phyloP scores from a whole-genome alignment of 495 filamentous ascomycete genomes.

The Cladorrhinum samala region DNA sequence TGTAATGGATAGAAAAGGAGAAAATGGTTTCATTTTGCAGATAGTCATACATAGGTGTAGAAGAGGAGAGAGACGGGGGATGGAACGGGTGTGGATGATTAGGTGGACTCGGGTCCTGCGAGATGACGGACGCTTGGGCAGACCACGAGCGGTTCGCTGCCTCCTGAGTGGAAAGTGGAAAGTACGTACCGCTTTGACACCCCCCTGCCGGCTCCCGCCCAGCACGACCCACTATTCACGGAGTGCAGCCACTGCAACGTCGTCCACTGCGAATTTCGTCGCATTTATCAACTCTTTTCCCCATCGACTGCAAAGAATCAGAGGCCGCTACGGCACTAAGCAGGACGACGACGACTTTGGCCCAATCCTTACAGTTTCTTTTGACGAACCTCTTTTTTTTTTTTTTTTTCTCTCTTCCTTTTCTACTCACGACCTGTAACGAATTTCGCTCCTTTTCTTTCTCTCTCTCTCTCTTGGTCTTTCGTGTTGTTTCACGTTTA shows the following conservation, averaged over 20 bases:
- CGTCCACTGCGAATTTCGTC: background rate
- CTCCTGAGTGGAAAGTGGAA: too few species aligned
- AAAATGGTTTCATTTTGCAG: too few species aligned
- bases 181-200: too few species aligned
- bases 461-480: constrained; percentile 8
- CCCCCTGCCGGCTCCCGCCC: too few species aligned
- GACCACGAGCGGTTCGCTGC: background rate
- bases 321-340: constrained; percentile 2
- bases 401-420: constrained; percentile 15
- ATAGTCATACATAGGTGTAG: too few species aligned
- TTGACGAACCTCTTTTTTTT: background rate
- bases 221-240: too few species aligned
- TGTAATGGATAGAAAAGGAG: too few species aligned
- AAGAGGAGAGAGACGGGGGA: background rate
- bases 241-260: background rate
- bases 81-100: background rate
- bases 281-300: constrained; percentile 5
- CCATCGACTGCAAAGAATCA: background rate
- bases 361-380: constrained; percentile 2
- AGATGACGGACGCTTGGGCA: background rate
- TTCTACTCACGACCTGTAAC: constrained; percentile 24
- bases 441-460: constrained; percentile 16
- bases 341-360: constrained; percentile 8
- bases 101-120: background rate
- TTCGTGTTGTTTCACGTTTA: background rate